phyloP scores from a whole-genome alignment of 352 stramenopile genomes.

The Thalassiosira livingstoniorum region DNA sequence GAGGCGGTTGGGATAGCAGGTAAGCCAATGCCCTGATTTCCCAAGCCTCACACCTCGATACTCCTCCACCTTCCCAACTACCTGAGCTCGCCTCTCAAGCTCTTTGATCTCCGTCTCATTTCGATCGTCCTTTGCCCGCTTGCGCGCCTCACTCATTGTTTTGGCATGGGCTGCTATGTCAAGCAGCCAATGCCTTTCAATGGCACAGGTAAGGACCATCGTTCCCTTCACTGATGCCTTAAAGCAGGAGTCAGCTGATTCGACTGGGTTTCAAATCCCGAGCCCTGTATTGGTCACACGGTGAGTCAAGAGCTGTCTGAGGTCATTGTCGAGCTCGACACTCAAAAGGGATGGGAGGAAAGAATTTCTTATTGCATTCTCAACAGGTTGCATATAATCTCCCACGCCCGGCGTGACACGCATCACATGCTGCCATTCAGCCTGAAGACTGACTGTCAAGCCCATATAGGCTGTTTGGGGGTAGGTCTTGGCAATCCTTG shows the following conservation, averaged over 20 bases:
- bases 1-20: constrained; percentile 1
- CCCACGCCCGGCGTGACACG: constrained; percentile 26
- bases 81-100: too few species aligned
- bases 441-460: constrained; percentile 43
- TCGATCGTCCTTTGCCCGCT: neutral
- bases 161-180: neutral
- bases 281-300: constrained; percentile 30
- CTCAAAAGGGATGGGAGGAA: constrained; percentile 39
- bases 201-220: neutral
- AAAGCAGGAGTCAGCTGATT: neutral
- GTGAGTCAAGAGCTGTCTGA: constrained; percentile 20
- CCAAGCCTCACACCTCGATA: too few species aligned
- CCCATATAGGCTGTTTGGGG: constrained; percentile 57
- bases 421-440: constrained; percentile 55
- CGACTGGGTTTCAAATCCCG: constrained; percentile 39
- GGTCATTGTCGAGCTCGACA: constrained; percentile 8
- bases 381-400: constrained; percentile 30
- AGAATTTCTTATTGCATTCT: constrained; percentile 24
- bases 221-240: constrained; percentile 4
- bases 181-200: neutral
- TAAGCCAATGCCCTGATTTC: constrained; percentile 18
- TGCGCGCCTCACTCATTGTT: neutral
- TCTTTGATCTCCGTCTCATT: neutral
- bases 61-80: too few species aligned
- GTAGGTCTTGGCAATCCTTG: constrained; percentile 19